phyloP scores from a whole-genome alignment of 2,329 filamentous ascomycete genomes.

The Pestalotiopsis sp. region DNA sequence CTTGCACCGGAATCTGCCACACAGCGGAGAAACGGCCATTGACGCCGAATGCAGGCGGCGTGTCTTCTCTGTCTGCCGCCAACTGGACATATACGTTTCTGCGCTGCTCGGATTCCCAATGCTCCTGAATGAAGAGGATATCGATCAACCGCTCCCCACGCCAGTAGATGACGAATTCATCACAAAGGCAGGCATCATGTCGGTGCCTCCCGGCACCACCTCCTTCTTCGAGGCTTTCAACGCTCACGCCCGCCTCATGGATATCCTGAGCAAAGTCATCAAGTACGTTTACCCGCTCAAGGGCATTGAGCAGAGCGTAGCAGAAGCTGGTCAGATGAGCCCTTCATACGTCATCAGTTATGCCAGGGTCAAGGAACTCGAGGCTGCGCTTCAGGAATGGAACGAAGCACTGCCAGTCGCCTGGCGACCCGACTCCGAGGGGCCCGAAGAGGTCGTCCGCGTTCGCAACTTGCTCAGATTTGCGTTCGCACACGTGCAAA shows the following conservation, averaged over 20 bases:
- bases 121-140: constrained; percentile 64
- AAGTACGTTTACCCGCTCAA: constrained; percentile 69
- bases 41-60: constrained; percentile 66
- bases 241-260: constrained; percentile 65
- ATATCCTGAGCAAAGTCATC: constrained; percentile 65
- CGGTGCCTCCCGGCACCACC: constrained; percentile 56
- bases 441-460: constrained; percentile 72
- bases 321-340: constrained; percentile 42
- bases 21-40: constrained; percentile 63
- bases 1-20: constrained; percentile 72
- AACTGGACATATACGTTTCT: constrained; percentile 72
- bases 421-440: constrained; percentile 79
- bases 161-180: constrained; percentile 72
- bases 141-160: constrained; percentile 66
- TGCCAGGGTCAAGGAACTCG: constrained; percentile 64
- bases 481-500: constrained; percentile 81
- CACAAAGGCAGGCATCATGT: constrained; percentile 57
- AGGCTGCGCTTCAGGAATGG: constrained; percentile 65
- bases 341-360: constrained; percentile 66
- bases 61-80: constrained; percentile 69
- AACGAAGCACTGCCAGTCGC: constrained; percentile 70
- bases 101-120: constrained; percentile 69
- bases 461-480: constrained; percentile 78
- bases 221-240: constrained; percentile 69
- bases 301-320: constrained; percentile 49